Percentiles rank a stretch among this genome's conserved stretches.
Conservation (phyloP, 225 moss, liverwort and hornwort genomes). For the Sphagnum contortum region DNA sequence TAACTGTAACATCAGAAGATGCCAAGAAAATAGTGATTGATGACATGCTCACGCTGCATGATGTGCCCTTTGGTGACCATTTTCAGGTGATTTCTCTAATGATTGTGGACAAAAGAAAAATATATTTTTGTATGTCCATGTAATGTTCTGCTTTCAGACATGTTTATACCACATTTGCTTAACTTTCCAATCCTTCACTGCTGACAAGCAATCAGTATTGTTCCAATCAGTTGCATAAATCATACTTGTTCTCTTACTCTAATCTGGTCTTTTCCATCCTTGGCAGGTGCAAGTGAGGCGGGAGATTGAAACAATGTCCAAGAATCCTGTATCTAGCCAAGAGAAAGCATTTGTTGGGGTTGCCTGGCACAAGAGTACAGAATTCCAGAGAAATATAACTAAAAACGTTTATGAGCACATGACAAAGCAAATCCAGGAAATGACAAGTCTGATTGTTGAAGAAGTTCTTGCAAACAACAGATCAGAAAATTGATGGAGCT, state of each 20-base stretch:
- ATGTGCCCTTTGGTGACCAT: conserved; percentile 64
- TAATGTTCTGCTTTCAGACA: too few relatives aligned
- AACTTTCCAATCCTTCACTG: too few relatives aligned
- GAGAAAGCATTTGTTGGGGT: conserved; percentile 52
- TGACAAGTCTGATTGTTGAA: conserved; percentile 16
- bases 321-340: conserved; percentile 23
- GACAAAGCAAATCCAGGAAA: conserved; percentile 22
- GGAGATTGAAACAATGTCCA: conserved; percentile 36
- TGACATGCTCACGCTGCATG: conserved; percentile 55
- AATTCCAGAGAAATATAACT: conserved; percentile 52
- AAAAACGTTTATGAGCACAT: conserved; percentile 53
- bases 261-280: neutral
- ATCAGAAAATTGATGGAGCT: conserved; percentile 12
- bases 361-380: conserved; percentile 69
- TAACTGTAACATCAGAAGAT: conserved; percentile 29
- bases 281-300: conserved; percentile 51
- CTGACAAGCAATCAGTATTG: too few relatives aligned
- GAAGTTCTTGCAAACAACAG: conserved; percentile 15
- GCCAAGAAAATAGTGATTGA: conserved; percentile 29
- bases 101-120: too few relatives aligned
- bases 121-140: too few relatives aligned
- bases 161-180: too few relatives aligned
- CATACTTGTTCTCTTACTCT: neutral
- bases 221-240: too few relatives aligned
- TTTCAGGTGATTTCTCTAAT: conserved; percentile 36